Conservation (phyloP, 345 rosid genomes). For the Brassica rapa region DNA sequence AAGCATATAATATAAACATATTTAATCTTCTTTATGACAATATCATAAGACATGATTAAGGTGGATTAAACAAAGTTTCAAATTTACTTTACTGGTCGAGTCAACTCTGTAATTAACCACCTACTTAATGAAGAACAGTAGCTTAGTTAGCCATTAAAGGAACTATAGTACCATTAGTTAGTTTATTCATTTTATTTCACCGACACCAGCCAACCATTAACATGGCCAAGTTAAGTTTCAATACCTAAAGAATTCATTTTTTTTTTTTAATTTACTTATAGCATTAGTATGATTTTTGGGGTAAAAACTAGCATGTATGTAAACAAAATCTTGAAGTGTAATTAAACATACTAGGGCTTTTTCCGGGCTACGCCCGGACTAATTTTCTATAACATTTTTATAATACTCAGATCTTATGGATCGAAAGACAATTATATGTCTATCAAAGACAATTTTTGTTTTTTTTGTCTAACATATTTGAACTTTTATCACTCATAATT, state of each 20-base stretch:
- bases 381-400: too few relatives aligned
- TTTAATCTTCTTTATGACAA: conserved; percentile 23
- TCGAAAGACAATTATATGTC: too few relatives aligned
- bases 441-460: too few relatives aligned
- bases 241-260: neutral
- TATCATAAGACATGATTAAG: conserved; percentile 21
- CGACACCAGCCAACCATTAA: conserved; percentile 17
- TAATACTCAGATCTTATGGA: too few relatives aligned
- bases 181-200: conserved; percentile 14
- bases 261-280: neutral
- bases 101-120: conserved; percentile 23
- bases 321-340: neutral
- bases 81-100: neutral
- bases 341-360: neutral
- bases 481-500: too few relatives aligned
- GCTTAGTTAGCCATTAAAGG: conserved; percentile 18
- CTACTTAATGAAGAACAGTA: conserved; percentile 9
- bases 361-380: too few relatives aligned
- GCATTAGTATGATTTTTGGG: neutral
- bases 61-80: conserved; percentile 8
- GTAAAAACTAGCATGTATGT: neutral
- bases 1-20: neutral
- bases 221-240: conserved; percentile 7
- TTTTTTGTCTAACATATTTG: too few relatives aligned
- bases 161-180: conserved; percentile 3